A percentile compares a stretch with the other conserved stretches of the same genome.
Evolutionary conservation across 1,139 yeast species (phyloP).

Genomic region (Nakaseomyces nivariensis): DNA sequence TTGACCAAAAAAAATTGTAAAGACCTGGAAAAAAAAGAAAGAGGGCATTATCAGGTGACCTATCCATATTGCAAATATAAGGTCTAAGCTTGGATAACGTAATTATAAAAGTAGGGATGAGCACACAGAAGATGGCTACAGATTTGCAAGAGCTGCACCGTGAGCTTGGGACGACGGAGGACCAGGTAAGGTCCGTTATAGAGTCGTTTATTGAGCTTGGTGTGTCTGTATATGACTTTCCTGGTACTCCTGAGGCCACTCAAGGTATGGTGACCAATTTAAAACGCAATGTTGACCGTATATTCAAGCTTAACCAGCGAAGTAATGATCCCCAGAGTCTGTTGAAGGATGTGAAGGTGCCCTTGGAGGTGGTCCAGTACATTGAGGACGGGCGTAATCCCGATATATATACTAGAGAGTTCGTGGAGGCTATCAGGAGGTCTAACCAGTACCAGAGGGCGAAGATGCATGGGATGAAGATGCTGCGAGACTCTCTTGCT

Average conservation of each 20-base stretch:
- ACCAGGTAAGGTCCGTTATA: slow-evolving; percentile 58
- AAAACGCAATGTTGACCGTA: slow-evolving; percentile 31
- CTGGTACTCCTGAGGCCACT: slow-evolving; percentile 63
- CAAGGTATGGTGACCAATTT: slow-evolving; percentile 41
- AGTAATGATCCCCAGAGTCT: slow-evolving; percentile 27
- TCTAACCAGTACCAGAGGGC: slow-evolving; percentile 85
- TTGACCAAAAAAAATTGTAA: too few relatives aligned
- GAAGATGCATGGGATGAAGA: slow-evolving; percentile 53
- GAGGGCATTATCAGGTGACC: not conserved
- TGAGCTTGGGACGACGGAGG: slow-evolving; percentile 43
- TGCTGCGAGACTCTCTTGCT: slow-evolving; percentile 55
- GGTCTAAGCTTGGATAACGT: too few relatives aligned
- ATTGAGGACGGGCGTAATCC: slow-evolving; percentile 96
- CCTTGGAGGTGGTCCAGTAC: slow-evolving; percentile 69
- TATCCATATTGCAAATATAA: not conserved
- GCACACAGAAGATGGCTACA: too few relatives aligned
- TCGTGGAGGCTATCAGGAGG: slow-evolving; percentile 82
- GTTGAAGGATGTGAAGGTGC: slow-evolving; percentile 42
- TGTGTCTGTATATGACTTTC: slow-evolving; percentile 85
- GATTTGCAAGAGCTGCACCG: slow-evolving; percentile 14
- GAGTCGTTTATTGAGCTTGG: slow-evolving; percentile 85
- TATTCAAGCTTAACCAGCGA: slow-evolving; percentile 26
- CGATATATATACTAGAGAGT: slow-evolving; percentile 91
- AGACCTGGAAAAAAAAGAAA: not conserved
- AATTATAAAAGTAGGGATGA: too few relatives aligned